Conservation (phyloP, 2,329 filamentous ascomycete genomes). For the Cadophora gregata region DNA sequence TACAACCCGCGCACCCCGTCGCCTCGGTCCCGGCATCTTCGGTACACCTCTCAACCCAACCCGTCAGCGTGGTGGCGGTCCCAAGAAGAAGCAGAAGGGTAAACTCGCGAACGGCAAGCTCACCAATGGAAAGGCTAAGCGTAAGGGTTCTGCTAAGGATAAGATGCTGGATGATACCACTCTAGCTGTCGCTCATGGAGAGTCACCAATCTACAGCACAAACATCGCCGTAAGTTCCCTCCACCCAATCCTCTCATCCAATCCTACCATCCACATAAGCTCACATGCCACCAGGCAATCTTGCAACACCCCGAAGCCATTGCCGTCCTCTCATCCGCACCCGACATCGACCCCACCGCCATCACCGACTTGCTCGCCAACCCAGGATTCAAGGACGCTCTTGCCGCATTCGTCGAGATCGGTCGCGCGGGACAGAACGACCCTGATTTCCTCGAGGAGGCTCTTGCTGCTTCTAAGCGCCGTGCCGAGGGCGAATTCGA, state of each 20-base stretch:
- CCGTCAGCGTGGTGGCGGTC: conserved; percentile 5
- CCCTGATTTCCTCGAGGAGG: conserved; percentile 61
- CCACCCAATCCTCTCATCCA: neutral
- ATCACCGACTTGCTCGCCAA: neutral
- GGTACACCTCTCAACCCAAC: conserved; percentile 5
- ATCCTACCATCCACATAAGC: too few relatives aligned
- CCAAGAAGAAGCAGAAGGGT: conserved; percentile 17
- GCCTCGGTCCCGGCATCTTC: neutral
- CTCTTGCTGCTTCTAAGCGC: conserved; percentile 56
- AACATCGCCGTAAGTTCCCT: conserved; percentile 5
- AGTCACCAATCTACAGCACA: conserved; percentile 14
- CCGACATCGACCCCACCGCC: neutral
- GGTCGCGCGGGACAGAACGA: conserved; percentile 60
- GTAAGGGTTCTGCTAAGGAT: conserved; percentile 11
- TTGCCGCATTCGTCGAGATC: conserved; percentile 62
- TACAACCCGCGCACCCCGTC: neutral
- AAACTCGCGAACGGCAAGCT: conserved; percentile 4
- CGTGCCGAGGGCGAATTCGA: conserved; percentile 62
- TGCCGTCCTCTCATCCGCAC: neutral
- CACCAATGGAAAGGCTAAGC: conserved; percentile 1
- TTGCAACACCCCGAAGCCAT: neutral
- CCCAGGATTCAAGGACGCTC: conserved; percentile 40
- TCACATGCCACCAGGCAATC: neutral
- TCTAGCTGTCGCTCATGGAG: neutral
- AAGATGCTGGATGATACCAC: conserved; percentile 11